Conservation (phyloP, 441 rosid genomes). For the Viola pubescens region DNA sequence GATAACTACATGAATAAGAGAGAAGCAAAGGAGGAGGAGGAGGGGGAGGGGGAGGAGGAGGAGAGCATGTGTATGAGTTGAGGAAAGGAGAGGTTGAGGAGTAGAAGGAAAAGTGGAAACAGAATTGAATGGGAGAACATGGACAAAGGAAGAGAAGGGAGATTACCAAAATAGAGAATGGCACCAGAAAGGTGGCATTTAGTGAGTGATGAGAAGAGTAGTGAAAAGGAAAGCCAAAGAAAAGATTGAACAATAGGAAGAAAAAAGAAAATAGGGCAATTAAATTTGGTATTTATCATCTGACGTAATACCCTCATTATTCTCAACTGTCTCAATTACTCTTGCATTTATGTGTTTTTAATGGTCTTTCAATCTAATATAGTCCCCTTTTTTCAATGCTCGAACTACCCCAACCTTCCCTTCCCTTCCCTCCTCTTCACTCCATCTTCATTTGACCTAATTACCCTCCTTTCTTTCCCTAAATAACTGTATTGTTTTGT, state of each 20-base stretch:
- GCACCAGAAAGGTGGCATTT: slow-evolving; percentile 40
- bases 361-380: slow-evolving; percentile 56
- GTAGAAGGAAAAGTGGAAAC: slow-evolving; percentile 6
- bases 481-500: neutral
- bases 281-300: slow-evolving; percentile 71
- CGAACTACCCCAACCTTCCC: slow-evolving; percentile 38
- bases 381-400: slow-evolving; percentile 46
- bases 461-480: slow-evolving; percentile 15
- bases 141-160: slow-evolving; percentile 19
- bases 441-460: slow-evolving; percentile 19
- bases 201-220: slow-evolving; percentile 37
- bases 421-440: slow-evolving; percentile 5
- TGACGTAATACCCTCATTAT: slow-evolving; percentile 79
- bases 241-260: slow-evolving; percentile 17
- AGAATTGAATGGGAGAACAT: slow-evolving; percentile 30
- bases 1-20: neutral
- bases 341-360: slow-evolving; percentile 89
- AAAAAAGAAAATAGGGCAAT: slow-evolving; percentile 25
- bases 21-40: slow-evolving; percentile 9
- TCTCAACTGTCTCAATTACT: slow-evolving; percentile 97
- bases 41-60: slow-evolving; percentile 7
- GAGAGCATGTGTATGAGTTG: slow-evolving; percentile 17
- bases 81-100: slow-evolving; percentile 15
- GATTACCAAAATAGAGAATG: slow-evolving; percentile 32
- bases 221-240: slow-evolving; percentile 22